Evolutionary conservation across 192 early-diverging fungal species (phyloP).

Genomic region (Irineochytrium annulatum): DNA sequence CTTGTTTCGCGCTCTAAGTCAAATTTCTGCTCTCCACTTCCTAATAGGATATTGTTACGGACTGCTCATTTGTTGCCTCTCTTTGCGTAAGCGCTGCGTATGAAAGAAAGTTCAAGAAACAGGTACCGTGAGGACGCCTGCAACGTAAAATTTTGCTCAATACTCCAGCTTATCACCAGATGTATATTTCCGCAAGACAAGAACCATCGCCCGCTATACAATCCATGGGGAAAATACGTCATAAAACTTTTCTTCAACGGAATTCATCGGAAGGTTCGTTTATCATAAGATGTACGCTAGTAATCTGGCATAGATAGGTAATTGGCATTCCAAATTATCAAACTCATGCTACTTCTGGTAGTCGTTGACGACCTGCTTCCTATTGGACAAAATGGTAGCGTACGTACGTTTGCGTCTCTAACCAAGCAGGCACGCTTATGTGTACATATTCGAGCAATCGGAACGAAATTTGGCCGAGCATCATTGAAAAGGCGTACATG

Average conservation of each 20-base stretch:
- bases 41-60: slow-evolving; percentile 86
- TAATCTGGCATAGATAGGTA: background rate
- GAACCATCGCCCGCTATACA: slow-evolving; percentile 69
- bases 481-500: slow-evolving; percentile 93
- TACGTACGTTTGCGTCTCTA: background rate
- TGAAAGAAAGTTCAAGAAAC: slow-evolving; percentile 66
- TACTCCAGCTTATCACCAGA: slow-evolving; percentile 64
- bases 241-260: slow-evolving; percentile 85
- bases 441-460: slow-evolving; percentile 79
- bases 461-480: slow-evolving; percentile 76
- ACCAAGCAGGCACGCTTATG: slow-evolving; percentile 52
- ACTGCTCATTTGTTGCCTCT: slow-evolving; percentile 94
- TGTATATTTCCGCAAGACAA: slow-evolving; percentile 83
- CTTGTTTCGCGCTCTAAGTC: no score
- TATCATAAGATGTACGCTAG: no score
- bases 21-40: slow-evolving; percentile 37
- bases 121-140: slow-evolving; percentile 38
- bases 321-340: slow-evolving; percentile 9
- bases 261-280: slow-evolving; percentile 67
- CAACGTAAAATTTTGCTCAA: background rate
- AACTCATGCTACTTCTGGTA: slow-evolving; percentile 14
- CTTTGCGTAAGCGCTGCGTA: slow-evolving; percentile 80
- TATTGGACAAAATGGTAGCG: slow-evolving; percentile 56
- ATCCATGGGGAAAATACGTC: slow-evolving; percentile 85
- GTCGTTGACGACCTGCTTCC: slow-evolving; percentile 88